phyloP scores from a whole-genome alignment of 2,329 filamentous ascomycete genomes.

The Fusarium transvaalense region DNA sequence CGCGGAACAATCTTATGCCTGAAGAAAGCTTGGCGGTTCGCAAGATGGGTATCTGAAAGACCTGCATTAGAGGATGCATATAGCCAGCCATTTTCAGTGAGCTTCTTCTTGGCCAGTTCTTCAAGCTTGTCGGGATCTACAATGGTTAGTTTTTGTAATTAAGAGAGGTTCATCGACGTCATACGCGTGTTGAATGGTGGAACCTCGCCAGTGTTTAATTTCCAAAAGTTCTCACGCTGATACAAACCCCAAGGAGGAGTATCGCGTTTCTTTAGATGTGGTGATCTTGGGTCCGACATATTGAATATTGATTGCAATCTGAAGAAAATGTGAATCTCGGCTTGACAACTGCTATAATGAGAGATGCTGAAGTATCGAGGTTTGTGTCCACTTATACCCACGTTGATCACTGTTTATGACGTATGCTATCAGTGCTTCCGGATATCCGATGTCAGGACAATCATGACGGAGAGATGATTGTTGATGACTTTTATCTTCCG shows the following conservation, averaged over 20 bases:
- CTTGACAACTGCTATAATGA: not conserved
- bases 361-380: not conserved
- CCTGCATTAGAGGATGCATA: slow-evolving; percentile 21
- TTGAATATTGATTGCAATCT: rapidly evolving
- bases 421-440: not conserved
- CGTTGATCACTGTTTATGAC: slow-evolving; percentile 2
- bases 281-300: slow-evolving; percentile 12
- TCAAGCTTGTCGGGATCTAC: slow-evolving; percentile 11
- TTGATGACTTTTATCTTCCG: not conserved
- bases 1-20: slow-evolving; percentile 14
- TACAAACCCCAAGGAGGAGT: slow-evolving; percentile 20
- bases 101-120: slow-evolving; percentile 9
- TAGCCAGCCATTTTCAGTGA: slow-evolving; percentile 15
- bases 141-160: not conserved
- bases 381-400: slow-evolving; percentile 1
- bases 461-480: slow-evolving; percentile 14
- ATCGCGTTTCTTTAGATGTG: slow-evolving; percentile 5
- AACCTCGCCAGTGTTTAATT: slow-evolving; percentile 4
- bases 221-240: slow-evolving; percentile 25
- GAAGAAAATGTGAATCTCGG: too few relatives aligned
- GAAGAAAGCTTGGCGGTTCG: slow-evolving; percentile 22
- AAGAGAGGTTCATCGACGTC: not conserved
- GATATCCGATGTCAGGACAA: not conserved
- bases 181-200: slow-evolving; percentile 24
- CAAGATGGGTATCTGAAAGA: slow-evolving; percentile 6